These are phyloP conservation scores for Clitopilus passeckerianus DNA, from an alignment of 768 basidiomycete species.

Conservation along the genomic window DNA sequence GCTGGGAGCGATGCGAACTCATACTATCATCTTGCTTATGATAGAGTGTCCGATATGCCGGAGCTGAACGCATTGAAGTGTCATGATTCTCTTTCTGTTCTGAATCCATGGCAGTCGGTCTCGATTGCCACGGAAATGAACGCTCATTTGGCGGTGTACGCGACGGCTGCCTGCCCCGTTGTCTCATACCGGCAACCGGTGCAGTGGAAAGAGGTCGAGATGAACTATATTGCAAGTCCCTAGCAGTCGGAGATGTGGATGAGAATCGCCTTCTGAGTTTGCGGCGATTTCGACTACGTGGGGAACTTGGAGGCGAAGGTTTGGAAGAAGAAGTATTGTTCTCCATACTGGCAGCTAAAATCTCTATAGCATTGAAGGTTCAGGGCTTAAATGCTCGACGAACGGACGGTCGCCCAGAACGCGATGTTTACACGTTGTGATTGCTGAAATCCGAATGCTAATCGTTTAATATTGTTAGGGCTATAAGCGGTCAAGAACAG, in stretches of 20 bases:
- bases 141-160: conserved; percentile 19
- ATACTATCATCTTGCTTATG: conserved; percentile 4
- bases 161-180: conserved; percentile 18
- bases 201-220: conserved; percentile 9
- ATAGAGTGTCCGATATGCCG: conserved; percentile 12
- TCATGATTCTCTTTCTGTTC: conserved; percentile 5
- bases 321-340: not conserved
- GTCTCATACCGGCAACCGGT: conserved; percentile 16
- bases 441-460: not conserved
- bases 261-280: conserved; percentile 29
- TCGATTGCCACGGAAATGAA: not conserved
- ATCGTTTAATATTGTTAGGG: not conserved
- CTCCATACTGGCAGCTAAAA: not conserved
- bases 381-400: not conserved
- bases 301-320: conserved; percentile 13
- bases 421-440: not conserved
- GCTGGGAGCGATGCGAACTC: conserved; percentile 18
- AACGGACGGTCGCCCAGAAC: not conserved
- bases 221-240: conserved; percentile 21
- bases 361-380: not conserved
- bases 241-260: conserved; percentile 17
- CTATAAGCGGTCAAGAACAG: not conserved
- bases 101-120: not conserved
- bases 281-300: conserved; percentile 18
- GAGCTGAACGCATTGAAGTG: conserved; percentile 9